A percentile compares a stretch with the other conserved stretches of the same genome.
Evolutionary conservation across 148 eudicot species (phyloP).

Genomic region (Nyssa sinensis): DNA sequence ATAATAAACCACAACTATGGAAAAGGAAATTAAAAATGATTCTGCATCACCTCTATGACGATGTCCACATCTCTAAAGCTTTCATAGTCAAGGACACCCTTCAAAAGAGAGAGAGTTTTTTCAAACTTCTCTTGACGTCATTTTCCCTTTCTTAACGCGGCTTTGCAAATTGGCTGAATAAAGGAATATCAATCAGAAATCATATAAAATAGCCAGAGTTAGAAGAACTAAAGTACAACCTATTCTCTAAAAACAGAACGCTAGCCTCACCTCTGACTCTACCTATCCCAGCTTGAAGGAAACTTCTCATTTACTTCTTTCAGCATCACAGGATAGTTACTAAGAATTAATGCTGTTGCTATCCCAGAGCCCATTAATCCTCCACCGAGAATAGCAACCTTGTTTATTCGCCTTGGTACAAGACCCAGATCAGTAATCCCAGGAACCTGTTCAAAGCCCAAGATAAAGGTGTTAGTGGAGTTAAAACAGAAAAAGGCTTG

Average conservation of each 20-base stretch:
- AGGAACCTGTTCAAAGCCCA: slow-evolving; percentile 56
- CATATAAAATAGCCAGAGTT: neutral
- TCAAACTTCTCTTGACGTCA: slow-evolving; percentile 76
- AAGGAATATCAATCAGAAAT: slow-evolving; percentile 3
- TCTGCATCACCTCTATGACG: slow-evolving; percentile 81
- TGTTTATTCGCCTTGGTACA: slow-evolving; percentile 62
- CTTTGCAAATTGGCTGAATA: slow-evolving; percentile 80
- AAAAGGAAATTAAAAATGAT: neutral
- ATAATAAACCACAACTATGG: neutral
- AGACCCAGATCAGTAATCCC: slow-evolving; percentile 85
- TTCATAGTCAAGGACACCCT: slow-evolving; percentile 74
- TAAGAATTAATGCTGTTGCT: slow-evolving; percentile 82
- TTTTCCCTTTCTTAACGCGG: slow-evolving; percentile 84
- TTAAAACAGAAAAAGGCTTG: neutral
- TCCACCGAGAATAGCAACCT: slow-evolving; percentile 93
- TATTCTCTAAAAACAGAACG: slow-evolving; percentile 1
- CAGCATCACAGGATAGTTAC: slow-evolving; percentile 69
- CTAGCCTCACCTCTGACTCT: slow-evolving; percentile 72
- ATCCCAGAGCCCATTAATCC: slow-evolving; percentile 98
- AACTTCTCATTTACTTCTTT: slow-evolving; percentile 89
- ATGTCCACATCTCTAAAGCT: slow-evolving; percentile 90
- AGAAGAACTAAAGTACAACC: slow-evolving; percentile 10
- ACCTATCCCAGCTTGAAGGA: slow-evolving; percentile 68
- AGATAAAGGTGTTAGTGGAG: neutral
- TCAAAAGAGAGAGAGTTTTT: slow-evolving; percentile 73